These are phyloP conservation scores for Gaeumannomyces tritici DNA, from an alignment of 2,329 filamentous ascomycete genomes.

Conservation along the genomic window DNA sequence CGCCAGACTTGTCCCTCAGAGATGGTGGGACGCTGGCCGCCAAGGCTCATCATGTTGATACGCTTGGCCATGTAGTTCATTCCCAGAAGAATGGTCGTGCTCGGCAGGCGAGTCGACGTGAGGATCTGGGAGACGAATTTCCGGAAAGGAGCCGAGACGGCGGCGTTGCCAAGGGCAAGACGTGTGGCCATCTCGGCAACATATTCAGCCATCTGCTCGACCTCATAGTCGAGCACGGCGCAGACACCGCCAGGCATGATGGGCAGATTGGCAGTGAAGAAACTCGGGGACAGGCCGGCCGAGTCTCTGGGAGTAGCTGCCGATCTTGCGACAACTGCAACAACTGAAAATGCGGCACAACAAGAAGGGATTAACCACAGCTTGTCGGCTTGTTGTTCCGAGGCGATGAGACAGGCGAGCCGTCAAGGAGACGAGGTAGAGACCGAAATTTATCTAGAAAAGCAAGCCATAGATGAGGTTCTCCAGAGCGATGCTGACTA, in stretches of 20 bases:
- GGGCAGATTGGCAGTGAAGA: conserved; percentile 17
- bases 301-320: conserved; percentile 8
- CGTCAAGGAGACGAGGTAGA: conserved; percentile 5
- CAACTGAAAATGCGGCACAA: conserved; percentile 22
- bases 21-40: conserved; percentile 28
- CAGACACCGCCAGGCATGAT: conserved; percentile 76
- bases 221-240: conserved; percentile 90
- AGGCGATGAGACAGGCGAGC: conserved; percentile 25
- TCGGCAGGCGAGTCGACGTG: conserved; percentile 80
- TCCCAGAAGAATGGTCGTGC: conserved; percentile 81
- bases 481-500: not conserved
- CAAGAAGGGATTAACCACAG: conserved; percentile 14
- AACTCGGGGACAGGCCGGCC: conserved; percentile 12
- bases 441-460: conserved; percentile 23
- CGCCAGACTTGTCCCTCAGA: conserved; percentile 72
- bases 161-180: conserved; percentile 49
- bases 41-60: conserved; percentile 62
- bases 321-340: conserved; percentile 20
- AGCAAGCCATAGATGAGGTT: conserved; percentile 23
- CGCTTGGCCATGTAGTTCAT: conserved; percentile 82
- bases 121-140: conserved; percentile 90
- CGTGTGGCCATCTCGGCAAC: conserved; percentile 77
- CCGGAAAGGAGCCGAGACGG: conserved; percentile 51
- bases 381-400: conserved; percentile 20
- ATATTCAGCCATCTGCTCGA: conserved; percentile 93